A percentile compares a stretch with the other conserved stretches of the same genome.
phyloP scores from a whole-genome alignment of 1,284 basidiomycete species.

The Microbotryum lychnidis-dioicae region DNA sequence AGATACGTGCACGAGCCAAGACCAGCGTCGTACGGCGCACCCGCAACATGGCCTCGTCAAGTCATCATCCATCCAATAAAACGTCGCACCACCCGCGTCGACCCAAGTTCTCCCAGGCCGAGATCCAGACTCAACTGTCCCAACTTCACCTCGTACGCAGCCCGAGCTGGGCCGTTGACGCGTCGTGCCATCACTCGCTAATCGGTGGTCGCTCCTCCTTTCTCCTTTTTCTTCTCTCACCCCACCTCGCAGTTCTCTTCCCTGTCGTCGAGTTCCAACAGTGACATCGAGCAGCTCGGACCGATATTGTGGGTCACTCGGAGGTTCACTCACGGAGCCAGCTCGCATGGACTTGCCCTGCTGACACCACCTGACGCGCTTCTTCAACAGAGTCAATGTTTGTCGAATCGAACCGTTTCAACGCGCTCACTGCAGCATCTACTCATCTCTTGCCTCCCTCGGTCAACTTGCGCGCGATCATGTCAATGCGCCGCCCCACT shows the following conservation, averaged over 20 bases:
- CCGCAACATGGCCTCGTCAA: background rate
- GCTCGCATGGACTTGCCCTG: background rate
- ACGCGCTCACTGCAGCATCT: no score
- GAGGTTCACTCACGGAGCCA: slow-evolving; percentile 37
- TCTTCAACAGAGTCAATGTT: background rate
- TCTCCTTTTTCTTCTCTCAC: background rate
- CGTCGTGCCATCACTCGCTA: background rate
- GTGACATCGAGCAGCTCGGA: slow-evolving; percentile 74
- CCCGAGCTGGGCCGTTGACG: background rate
- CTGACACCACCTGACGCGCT: background rate
- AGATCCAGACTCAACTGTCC: slow-evolving; percentile 71
- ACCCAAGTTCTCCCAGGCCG: slow-evolving; percentile 63
- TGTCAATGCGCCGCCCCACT: no score
- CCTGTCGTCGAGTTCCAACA: background rate
- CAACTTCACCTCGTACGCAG: slow-evolving; percentile 73
- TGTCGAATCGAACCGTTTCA: no score
- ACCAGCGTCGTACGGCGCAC: background rate
- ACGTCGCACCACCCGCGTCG: slow-evolving; percentile 7
- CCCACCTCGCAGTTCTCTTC: background rate
- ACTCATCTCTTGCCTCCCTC: no score
- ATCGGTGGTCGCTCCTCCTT: no score
- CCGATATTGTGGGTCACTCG: slow-evolving; percentile 55
- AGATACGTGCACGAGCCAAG: no score
- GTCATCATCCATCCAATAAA: background rate
- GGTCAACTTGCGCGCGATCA: no score